Base-by-base conservation (phyloP, 352 stramenopile genomes). In the Phytophthora fragariaefolia region DNA sequence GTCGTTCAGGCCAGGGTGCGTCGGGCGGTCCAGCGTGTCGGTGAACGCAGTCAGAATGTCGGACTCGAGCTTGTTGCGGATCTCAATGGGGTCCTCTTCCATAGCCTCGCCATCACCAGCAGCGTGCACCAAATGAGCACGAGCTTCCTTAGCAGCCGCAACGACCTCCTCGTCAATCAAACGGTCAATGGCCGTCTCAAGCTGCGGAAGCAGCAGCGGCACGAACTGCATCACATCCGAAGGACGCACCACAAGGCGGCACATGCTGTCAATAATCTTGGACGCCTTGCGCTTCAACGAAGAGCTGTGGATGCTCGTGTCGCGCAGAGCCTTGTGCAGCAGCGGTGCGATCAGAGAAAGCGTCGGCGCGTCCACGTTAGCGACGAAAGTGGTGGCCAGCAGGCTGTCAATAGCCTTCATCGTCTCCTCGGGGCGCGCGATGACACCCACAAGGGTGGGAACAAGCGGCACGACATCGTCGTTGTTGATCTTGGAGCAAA, bases 201-300 rank as follows among this genome's bases (percentile, higher is more conserved):
- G 77, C 73, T 97, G 91, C 7, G 95, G 95, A 20, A 98, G 80
- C 42, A 98, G 74, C 43, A 98, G 73, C n/a, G 89, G 87, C 40
- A 97, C 87, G 67, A 98, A 98, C 34, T 89, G 91, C 55, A 93
- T 91, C 59, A 98, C 92, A 34, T 96, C 92, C 32, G 87, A 91
- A 24, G 92, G 91, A 38, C 76, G 81, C 55, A 87, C 79, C 23
- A 98, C 91, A 9, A 98, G 77, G 52, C 87, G 88, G 46, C 85
- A 96, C 93, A 98, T 98, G 70, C 93, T 97, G 69, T 97, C 91
- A 71, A 98, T 98, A 54, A 98, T 96, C 63, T 93, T 83, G 55
- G 90, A 94, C 13, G 88, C 92, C 72, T 96, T 92, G 40, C 93
- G 86, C 76, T 98, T 97, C 32, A 97, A 79, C 15, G 90, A 93